These are phyloP conservation scores for Ophiostoma piceae DNA, from an alignment of 2,329 filamentous ascomycete species.

Conservation along the genomic window DNA sequence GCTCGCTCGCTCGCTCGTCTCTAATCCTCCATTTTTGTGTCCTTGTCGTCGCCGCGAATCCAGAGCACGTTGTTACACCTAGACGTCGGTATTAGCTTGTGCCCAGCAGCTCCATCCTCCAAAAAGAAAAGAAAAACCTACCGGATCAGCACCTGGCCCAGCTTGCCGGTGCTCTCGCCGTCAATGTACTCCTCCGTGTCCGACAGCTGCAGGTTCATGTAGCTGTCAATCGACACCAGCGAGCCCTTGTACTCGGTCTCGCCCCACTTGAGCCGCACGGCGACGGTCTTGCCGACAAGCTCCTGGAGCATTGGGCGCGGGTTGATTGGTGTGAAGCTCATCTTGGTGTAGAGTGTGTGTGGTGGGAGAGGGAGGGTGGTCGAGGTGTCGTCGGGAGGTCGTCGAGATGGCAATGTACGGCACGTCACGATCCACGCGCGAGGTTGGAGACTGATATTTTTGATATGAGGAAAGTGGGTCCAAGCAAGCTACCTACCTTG, in stretches of 20 bases:
- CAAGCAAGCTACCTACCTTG: slow-evolving; percentile 8
- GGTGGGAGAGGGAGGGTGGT: background rate
- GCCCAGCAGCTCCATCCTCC: background rate
- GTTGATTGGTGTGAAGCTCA: slow-evolving; percentile 80
- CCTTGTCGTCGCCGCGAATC: slow-evolving; percentile 60
- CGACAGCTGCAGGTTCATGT: slow-evolving; percentile 96
- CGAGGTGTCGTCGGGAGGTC: background rate
- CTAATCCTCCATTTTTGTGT: slow-evolving; percentile 54
- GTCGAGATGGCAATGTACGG: background rate
- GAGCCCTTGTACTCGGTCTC: slow-evolving; percentile 95
- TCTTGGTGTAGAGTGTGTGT: slow-evolving; percentile 15
- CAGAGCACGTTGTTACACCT: slow-evolving; percentile 84
- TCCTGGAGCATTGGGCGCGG: slow-evolving; percentile 93
- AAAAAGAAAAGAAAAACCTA: slow-evolving; percentile 36
- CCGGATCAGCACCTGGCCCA: slow-evolving; percentile 92
- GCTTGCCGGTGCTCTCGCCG: slow-evolving; percentile 73
- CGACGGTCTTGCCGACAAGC: slow-evolving; percentile 84
- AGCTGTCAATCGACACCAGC: slow-evolving; percentile 84
- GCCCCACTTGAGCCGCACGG: slow-evolving; percentile 95
- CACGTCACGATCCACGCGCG: slow-evolving; percentile 14
- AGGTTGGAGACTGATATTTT: slow-evolving; percentile 20
- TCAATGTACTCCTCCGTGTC: slow-evolving; percentile 90
- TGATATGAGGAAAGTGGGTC: slow-evolving; percentile 16
- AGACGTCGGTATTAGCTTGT: background rate
- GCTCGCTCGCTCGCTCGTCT: background rate